Evolutionary conservation across 305 asterid species (phyloP).

Genomic region (Fraxinus angustifolia): DNA sequence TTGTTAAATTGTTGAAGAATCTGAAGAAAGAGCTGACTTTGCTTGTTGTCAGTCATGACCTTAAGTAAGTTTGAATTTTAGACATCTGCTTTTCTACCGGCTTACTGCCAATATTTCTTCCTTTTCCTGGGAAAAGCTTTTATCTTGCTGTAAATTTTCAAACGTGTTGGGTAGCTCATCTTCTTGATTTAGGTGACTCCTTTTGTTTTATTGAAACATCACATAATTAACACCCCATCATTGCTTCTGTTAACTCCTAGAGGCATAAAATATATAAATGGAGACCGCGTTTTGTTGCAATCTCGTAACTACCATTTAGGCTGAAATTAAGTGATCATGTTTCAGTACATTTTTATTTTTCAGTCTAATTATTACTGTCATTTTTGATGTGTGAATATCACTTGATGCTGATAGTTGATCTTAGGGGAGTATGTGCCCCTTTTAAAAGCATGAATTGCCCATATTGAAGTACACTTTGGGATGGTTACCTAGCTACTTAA

Average conservation of each 20-base stretch:
- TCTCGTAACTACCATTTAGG: neutral
- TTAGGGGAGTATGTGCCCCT: neutral
- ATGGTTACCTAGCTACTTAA: neutral
- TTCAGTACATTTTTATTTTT: neutral
- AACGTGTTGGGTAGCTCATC: constrained; percentile 1
- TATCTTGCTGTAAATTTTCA: neutral
- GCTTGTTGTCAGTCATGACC: constrained; percentile 95
- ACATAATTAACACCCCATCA: neutral
- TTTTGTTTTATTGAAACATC: neutral
- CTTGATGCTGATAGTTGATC: neutral
- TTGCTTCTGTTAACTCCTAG: neutral
- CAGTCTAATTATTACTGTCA: neutral
- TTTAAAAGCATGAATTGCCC: neutral
- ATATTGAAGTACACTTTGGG: neutral
- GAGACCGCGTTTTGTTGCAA: neutral
- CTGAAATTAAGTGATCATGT: neutral
- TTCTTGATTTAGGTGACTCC: neutral
- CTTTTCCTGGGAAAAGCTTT: constrained; percentile 1
- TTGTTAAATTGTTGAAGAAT: constrained; percentile 66
- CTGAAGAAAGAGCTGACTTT: constrained; percentile 76
- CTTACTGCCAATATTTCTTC: neutral
- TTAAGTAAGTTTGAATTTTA: constrained; percentile 50
- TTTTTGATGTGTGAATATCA: neutral
- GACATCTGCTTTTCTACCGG: constrained; percentile 18
- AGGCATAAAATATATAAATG: neutral